A percentile compares a stretch with the other conserved stretches of the same genome.
Conservation (phyloP, 2,329 filamentous ascomycete genomes). For the Hymenoscyphus infarciens region DNA sequence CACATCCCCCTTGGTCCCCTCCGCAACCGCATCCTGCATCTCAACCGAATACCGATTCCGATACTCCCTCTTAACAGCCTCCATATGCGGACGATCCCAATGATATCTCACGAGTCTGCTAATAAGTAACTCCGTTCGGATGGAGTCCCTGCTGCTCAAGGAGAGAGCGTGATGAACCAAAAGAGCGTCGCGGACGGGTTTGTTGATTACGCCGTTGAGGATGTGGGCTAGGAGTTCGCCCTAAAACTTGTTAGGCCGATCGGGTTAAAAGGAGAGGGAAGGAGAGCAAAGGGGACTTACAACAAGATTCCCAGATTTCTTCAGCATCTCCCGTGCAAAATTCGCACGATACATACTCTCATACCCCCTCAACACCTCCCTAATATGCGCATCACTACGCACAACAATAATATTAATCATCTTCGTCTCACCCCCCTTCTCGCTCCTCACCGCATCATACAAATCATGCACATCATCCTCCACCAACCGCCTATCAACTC, state of each 20-base stretch:
- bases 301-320: constrained; percentile 87
- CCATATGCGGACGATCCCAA: constrained; percentile 84
- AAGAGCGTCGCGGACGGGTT: constrained; percentile 86
- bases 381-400: constrained; percentile 75
- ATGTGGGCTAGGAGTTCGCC: constrained; percentile 93
- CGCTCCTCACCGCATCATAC: constrained; percentile 62
- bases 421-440: constrained; percentile 78
- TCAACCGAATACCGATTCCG: constrained; percentile 69
- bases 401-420: constrained; percentile 84
- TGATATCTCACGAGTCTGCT: constrained; percentile 84
- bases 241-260: constrained; percentile 43
- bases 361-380: constrained; percentile 75
- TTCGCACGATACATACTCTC: constrained; percentile 70
- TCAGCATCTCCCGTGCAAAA: constrained; percentile 82
- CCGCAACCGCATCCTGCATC: constrained; percentile 73
- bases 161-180: constrained; percentile 87
- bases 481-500: constrained; percentile 46
- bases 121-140: constrained; percentile 83
- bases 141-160: constrained; percentile 58
- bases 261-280: not conserved
- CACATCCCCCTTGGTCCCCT: constrained; percentile 74
- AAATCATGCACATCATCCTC: constrained; percentile 71
- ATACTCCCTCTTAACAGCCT: constrained; percentile 75
- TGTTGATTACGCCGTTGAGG: constrained; percentile 94
- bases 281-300: constrained; percentile 52